Evolutionary conservation across 1,139 yeast genomes (phyloP).

Genomic region (Candida tetrigidarum): DNA sequence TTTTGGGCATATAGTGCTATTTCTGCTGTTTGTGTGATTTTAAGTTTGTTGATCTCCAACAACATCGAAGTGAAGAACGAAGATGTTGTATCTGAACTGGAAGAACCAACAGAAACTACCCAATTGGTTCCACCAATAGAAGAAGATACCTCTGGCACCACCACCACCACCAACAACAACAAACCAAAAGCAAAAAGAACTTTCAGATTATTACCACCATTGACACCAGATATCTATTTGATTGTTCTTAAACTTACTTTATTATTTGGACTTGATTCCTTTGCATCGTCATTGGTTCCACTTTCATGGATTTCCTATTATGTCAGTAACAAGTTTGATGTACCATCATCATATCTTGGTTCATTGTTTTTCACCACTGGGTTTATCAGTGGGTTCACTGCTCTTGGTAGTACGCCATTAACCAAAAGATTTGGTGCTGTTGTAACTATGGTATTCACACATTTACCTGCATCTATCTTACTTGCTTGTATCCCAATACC

Average conservation of each 20-base stretch:
- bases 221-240: constrained; percentile 21
- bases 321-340: constrained; percentile 37
- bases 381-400: constrained; percentile 42
- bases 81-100: constrained; percentile 1
- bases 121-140: constrained; percentile 15
- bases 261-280: constrained; percentile 46
- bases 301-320: constrained; percentile 50
- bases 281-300: constrained; percentile 49
- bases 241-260: constrained; percentile 38
- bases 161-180: constrained; percentile 14
- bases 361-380: constrained; percentile 43
- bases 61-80: constrained; percentile 23
- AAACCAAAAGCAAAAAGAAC: constrained; percentile 4
- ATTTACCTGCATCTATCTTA: constrained; percentile 46
- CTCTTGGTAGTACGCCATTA: constrained; percentile 45
- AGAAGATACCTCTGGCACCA: no score
- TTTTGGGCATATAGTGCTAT: constrained; percentile 30
- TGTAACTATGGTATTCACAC: constrained; percentile 48
- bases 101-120: constrained; percentile 16
- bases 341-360: constrained; percentile 40
- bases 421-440: constrained; percentile 50
- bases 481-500: constrained; percentile 43
- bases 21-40: constrained; percentile 23
- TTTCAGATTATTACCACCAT: constrained; percentile 25
- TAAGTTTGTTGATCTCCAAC: constrained; percentile 23